These are phyloP conservation scores for Urostyla sp. DNA, from an alignment of 73 alveolate genomes.

Conservation along the genomic window DNA sequence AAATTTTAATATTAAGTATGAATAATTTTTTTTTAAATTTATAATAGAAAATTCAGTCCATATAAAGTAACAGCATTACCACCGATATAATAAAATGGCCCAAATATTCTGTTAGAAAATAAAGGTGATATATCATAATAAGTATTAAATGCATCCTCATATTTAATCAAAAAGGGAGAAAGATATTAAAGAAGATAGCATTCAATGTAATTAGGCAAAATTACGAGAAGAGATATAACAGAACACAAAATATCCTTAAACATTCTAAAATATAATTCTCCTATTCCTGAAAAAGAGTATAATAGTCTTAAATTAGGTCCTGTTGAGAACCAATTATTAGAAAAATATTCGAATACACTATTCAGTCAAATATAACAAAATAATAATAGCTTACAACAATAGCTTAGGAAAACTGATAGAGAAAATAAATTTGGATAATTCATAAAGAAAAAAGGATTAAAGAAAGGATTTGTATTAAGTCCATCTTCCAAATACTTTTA, in stretches of 20 bases:
- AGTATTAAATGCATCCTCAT: neutral
- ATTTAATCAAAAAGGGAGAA: neutral
- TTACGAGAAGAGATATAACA: slow-evolving; percentile 52
- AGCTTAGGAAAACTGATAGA: no score
- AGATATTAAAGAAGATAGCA: neutral
- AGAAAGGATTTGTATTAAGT: no score
- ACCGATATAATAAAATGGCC: neutral
- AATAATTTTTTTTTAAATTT: neutral
- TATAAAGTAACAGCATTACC: neutral
- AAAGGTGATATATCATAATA: neutral
- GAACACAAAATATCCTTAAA: slow-evolving; percentile 12
- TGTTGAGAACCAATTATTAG: neutral
- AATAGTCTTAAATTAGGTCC: slow-evolving; percentile 47
- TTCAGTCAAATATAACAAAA: no score
- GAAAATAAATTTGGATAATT: no score
- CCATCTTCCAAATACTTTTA: no score
- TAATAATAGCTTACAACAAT: no score
- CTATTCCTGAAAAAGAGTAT: slow-evolving; percentile 13
- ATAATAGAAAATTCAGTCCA: neutral
- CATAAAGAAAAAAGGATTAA: no score
- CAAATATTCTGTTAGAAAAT: neutral
- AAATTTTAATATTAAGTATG: neutral
- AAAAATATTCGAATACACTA: no score
- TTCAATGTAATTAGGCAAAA: neutral
- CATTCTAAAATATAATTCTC: slow-evolving; percentile 42